These are phyloP conservation scores for Pichia sp. DNA, from an alignment of 1,139 yeast species.

Conservation along the genomic window DNA sequence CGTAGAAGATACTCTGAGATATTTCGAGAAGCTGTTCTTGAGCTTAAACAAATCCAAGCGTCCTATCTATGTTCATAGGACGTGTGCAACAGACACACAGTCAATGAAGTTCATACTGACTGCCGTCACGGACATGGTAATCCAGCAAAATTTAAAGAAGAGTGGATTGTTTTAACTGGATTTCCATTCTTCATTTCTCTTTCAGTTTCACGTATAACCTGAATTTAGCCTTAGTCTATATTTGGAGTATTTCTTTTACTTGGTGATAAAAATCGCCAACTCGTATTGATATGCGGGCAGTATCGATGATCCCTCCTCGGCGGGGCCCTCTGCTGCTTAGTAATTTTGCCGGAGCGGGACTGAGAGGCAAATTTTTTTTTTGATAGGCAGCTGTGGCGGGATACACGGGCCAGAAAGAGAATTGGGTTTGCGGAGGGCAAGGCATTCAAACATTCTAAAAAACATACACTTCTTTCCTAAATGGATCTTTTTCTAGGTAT, in stretches of 20 bases:
- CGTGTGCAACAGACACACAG: slow-evolving; percentile 92
- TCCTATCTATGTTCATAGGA: slow-evolving; percentile 83
- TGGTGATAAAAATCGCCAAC: background rate
- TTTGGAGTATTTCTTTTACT: background rate
- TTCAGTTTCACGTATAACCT: background rate
- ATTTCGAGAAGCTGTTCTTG: slow-evolving; percentile 62
- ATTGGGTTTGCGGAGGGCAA: background rate
- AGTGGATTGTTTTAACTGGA: slow-evolving; percentile 67
- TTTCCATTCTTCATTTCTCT: background rate
- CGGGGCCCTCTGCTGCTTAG: too few relatives aligned
- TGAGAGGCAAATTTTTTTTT: background rate
- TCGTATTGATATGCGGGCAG: too few relatives aligned
- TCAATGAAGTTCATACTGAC: slow-evolving; percentile 85
- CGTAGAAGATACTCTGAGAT: slow-evolving; percentile 61
- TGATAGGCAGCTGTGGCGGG: background rate
- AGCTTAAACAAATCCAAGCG: slow-evolving; percentile 61
- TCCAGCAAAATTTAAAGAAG: slow-evolving; percentile 75
- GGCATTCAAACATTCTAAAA: background rate
- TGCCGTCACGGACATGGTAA: slow-evolving; percentile 89
- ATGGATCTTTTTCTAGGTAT: slow-evolving; percentile 5
- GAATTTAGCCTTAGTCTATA: background rate
- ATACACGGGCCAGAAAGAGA: background rate
- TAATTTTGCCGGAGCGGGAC: slow-evolving; percentile 1
- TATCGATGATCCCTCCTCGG: too few relatives aligned
- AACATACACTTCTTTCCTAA: background rate